phyloP scores from a whole-genome alignment of 2,329 filamentous ascomycete genomes.

The Diplodia scrobiculata region DNA sequence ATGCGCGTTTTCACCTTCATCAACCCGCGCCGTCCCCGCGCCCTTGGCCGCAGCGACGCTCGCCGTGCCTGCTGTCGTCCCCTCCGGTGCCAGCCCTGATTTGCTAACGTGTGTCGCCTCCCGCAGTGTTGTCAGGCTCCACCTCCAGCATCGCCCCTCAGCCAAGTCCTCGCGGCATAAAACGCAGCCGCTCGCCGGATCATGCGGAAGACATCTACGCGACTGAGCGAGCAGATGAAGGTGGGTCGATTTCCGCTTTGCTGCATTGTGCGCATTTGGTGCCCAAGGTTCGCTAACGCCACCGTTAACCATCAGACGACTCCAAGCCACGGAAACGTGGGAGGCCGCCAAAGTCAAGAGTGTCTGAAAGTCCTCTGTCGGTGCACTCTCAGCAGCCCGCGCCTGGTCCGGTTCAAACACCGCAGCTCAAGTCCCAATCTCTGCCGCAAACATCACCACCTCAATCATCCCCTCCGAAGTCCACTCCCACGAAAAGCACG shows the following conservation, averaged over 20 bases:
- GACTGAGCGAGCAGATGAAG: slow-evolving; percentile 39
- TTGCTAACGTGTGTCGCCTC: slow-evolving; percentile 15
- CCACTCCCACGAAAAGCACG: slow-evolving; percentile 73
- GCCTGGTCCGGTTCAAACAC: slow-evolving; percentile 53
- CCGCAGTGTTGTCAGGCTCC: slow-evolving; percentile 40
- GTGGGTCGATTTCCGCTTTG: slow-evolving; percentile 33
- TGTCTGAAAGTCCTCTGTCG: slow-evolving; percentile 60
- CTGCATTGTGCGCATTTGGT: background rate
- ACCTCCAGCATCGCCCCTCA: slow-evolving; percentile 41
- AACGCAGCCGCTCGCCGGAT: slow-evolving; percentile 48
- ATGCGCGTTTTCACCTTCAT: slow-evolving; percentile 13
- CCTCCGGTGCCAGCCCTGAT: background rate
- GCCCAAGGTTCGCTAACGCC: slow-evolving; percentile 3
- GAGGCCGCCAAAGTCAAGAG: slow-evolving; percentile 63
- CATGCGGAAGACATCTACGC: slow-evolving; percentile 40
- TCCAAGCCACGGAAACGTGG: slow-evolving; percentile 49
- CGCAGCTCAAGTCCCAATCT: slow-evolving; percentile 55
- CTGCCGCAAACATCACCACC: slow-evolving; percentile 57
- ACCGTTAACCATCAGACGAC: slow-evolving; percentile 35
- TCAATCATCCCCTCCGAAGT: slow-evolving; percentile 70
- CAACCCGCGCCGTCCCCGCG: slow-evolving; percentile 4
- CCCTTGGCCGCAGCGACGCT: background rate
- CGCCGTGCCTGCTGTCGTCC: slow-evolving; percentile 9
- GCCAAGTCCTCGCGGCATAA: slow-evolving; percentile 43
- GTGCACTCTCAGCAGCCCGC: slow-evolving; percentile 54